Percentiles rank a stretch among this genome's conserved stretches.
Evolutionary conservation across 352 stramenopile species (phyloP).

Genomic region (Globisporangium cederbergense): DNA sequence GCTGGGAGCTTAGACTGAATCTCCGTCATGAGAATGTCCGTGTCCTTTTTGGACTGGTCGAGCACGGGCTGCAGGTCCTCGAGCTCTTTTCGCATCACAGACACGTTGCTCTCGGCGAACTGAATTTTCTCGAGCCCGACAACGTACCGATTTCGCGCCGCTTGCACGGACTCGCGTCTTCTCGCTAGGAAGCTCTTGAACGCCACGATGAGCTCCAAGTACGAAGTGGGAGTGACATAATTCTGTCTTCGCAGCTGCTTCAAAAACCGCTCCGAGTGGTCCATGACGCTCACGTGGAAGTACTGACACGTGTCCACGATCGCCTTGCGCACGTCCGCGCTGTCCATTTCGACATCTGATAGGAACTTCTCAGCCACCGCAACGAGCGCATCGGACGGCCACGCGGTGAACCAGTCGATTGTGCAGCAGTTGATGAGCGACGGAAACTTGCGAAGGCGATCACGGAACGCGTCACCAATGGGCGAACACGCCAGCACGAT

Average conservation of each 20-base stretch:
- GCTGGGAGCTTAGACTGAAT: conserved; percentile 91
- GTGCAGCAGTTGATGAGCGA: conserved; percentile 96
- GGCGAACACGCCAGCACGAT: conserved; percentile 94
- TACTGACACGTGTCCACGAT: conserved; percentile 92
- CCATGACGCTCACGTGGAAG: conserved; percentile 91
- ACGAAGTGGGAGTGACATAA: conserved; percentile 95
- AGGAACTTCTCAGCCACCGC: conserved; percentile 93
- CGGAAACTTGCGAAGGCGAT: conserved; percentile 93
- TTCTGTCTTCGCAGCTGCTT: conserved; percentile 86
- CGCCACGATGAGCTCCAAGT: conserved; percentile 92
- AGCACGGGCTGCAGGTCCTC: conserved; percentile 93
- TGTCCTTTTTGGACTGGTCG: conserved; percentile 89
- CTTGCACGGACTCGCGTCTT: conserved; percentile 81
- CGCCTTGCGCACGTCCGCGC: conserved; percentile 47
- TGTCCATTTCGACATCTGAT: conserved; percentile 88
- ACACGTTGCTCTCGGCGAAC: conserved; percentile 92
- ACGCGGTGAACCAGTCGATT: conserved; percentile 97
- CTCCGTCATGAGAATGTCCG: conserved; percentile 91
- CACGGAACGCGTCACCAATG: conserved; percentile 93
- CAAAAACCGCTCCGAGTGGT: conserved; percentile 83
- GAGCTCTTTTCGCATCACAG: conserved; percentile 93
- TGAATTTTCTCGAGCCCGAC: conserved; percentile 92
- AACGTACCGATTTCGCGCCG: conserved; percentile 85
- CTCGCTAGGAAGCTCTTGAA: conserved; percentile 90
- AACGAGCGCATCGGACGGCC: conserved; percentile 90